Base-by-base conservation (phyloP, 2,329 filamentous ascomycete species). In the Escovopsis weberi region DNA sequence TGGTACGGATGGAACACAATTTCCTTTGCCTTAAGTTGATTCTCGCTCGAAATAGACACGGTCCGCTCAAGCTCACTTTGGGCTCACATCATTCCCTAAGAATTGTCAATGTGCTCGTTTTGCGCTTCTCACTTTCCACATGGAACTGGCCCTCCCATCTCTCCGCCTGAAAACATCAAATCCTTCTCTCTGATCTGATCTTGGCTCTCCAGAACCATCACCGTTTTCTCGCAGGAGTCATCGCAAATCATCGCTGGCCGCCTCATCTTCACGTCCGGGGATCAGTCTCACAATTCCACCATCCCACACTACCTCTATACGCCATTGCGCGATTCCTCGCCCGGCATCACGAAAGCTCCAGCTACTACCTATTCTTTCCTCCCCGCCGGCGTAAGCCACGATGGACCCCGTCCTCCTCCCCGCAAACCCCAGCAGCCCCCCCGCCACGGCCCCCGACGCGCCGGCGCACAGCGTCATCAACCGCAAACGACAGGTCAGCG, bases 401-500 rank as follows among this genome's bases (percentile, higher is more conserved):
- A 32, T 32, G 28, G 11, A 32, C 28, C 3, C 11, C 28, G 4
- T 11, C 11, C 28, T 32, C 28, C 28, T 26, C 28, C 28, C 28
- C 28, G 8, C 28, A 5, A 38, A 36, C 12, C n/a, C 39, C 18
- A 7, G 11, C 11, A 30, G 7, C 26, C 9, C 12, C 8, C 19
- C 12, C 11, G 32, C 39, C 15, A 19, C n/a, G 12, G 28, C 35
- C 23, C 28, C 15, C 15, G 23, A 26, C 30, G 15, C 30, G 23
- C 7, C 26, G 23, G 33, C 41, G 4, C 42, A 39, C 28, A 45
- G 47, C 32, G 44, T 51, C 33, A 44, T 45, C 19, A 42, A 47
- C 40, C 48, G 46, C 15, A 45, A 42, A n/a, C 40, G 40, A 10
- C 47, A 50, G 39, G 40, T 45, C 36, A 49, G 46, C 9, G 54